A percentile compares a stretch with the other conserved stretches of the same genome.
Evolutionary conservation across 2,329 filamentous ascomycete species (phyloP).

Genomic region (Xylariaceae sp.): DNA sequence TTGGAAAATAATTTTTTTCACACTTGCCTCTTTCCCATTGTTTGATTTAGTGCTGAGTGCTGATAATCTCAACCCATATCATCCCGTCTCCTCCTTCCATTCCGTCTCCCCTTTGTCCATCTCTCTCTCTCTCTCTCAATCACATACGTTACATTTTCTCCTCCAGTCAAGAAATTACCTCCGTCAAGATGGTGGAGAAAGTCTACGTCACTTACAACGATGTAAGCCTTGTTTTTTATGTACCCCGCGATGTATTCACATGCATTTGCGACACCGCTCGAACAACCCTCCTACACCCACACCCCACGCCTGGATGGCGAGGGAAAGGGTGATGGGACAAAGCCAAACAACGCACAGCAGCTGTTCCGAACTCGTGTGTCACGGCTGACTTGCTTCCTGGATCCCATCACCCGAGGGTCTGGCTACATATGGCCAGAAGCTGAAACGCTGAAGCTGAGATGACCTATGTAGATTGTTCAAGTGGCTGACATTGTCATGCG

Average conservation of each 20-base stretch:
- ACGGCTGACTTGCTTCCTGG: not conserved
- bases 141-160: not conserved
- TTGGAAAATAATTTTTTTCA: too few relatives aligned
- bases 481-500: slow-evolving; percentile 18
- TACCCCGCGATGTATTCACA: slow-evolving; percentile 20
- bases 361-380: not conserved
- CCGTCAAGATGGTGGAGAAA: slow-evolving; percentile 69
- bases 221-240: slow-evolving; percentile 47
- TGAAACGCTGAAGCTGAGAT: not conserved
- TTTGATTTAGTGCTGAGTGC: too few relatives aligned
- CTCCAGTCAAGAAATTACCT: not conserved
- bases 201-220: slow-evolving; percentile 89
- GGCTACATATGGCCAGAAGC: not conserved
- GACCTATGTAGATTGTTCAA: not conserved
- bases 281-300: not conserved
- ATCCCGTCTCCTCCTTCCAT: too few relatives aligned
- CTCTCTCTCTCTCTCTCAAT: too few relatives aligned
- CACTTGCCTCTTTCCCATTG: too few relatives aligned
- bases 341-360: not conserved
- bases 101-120: too few relatives aligned
- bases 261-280: slow-evolving; percentile 3
- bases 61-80: too few relatives aligned
- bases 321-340: not conserved
- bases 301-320: not conserved
- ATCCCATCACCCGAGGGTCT: not conserved